Evolutionary conservation across 169 alveolate species (phyloP).

Genomic region (Plasmodium gallinaceum): DNA sequence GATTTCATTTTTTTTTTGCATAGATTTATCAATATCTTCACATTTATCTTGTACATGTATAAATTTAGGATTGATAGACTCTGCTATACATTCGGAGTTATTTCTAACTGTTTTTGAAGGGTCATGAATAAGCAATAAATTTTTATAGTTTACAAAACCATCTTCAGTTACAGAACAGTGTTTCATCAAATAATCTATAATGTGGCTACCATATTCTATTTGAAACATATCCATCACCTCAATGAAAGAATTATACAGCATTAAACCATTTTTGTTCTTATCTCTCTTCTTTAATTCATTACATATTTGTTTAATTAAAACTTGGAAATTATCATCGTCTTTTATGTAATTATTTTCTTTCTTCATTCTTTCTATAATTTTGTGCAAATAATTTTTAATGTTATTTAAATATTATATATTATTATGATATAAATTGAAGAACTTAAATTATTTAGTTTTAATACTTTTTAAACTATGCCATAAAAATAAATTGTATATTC

Average conservation of each 20-base stretch:
- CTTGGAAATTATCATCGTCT: conserved; percentile 17
- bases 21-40: conserved; percentile 69
- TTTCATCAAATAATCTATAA: conserved; percentile 66
- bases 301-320: conserved; percentile 43
- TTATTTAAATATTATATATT: too few relatives aligned
- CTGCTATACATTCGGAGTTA: conserved; percentile 53
- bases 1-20: conserved; percentile 63
- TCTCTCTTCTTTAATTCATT: conserved; percentile 61
- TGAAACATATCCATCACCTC: conserved; percentile 65
- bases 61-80: conserved; percentile 52
- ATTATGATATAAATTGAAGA: too few relatives aligned
- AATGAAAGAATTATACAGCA: conserved; percentile 44
- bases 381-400: too few relatives aligned
- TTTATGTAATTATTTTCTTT: conserved; percentile 6
- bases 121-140: conserved; percentile 58
- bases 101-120: conserved; percentile 53
- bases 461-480: too few relatives aligned
- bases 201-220: conserved; percentile 53
- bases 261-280: conserved; percentile 70
- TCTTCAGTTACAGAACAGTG: conserved; percentile 64
- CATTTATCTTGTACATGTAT: conserved; percentile 60
- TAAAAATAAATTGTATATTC: too few relatives aligned
- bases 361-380: conserved; percentile 26
- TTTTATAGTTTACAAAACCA: conserved; percentile 70
- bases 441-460: too few relatives aligned